phyloP scores from a whole-genome alignment of 176 grass and related monocot species.

The Elymus sibiricus region DNA sequence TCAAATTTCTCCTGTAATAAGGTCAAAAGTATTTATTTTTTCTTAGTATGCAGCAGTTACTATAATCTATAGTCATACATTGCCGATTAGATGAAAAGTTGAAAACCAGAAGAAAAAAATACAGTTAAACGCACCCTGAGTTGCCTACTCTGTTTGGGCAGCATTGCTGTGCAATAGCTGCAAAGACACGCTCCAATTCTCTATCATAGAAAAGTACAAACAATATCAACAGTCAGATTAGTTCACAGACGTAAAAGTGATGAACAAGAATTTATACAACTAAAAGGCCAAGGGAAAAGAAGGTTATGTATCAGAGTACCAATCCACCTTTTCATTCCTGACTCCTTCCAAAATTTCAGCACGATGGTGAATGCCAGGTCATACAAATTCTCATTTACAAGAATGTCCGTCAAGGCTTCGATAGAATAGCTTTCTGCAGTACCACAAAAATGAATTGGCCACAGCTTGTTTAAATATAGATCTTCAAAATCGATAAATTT shows the following conservation, averaged over 20 bases:
- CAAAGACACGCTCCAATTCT: slow-evolving; percentile 82
- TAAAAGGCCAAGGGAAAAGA: not conserved
- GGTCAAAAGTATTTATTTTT: not conserved
- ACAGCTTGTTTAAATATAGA: slow-evolving; percentile 15
- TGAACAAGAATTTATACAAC: slow-evolving; percentile 11
- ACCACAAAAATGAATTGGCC: not conserved
- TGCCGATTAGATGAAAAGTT: not conserved
- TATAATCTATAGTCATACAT: not conserved
- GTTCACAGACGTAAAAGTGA: slow-evolving; percentile 6
- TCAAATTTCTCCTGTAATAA: slow-evolving; percentile 60
- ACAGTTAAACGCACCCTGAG: slow-evolving; percentile 27
- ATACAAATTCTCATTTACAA: slow-evolving; percentile 82
- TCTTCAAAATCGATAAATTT: slow-evolving; percentile 9
- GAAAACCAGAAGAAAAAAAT: not conserved
- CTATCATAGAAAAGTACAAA: slow-evolving; percentile 35
- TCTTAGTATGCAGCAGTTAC: slow-evolving; percentile 2
- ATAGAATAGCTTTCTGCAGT: slow-evolving; percentile 62
- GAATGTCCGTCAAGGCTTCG: slow-evolving; percentile 62
- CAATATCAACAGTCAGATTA: slow-evolving; percentile 2
- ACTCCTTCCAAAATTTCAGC: slow-evolving; percentile 85
- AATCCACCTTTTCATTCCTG: slow-evolving; percentile 65
- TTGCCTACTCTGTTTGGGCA: slow-evolving; percentile 55
- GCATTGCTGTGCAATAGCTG: slow-evolving; percentile 74
- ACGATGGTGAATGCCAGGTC: slow-evolving; percentile 84
- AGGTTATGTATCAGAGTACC: not conserved